phyloP scores from a whole-genome alignment of 768 basidiomycete genomes.

The Fomitopsis serialis region DNA sequence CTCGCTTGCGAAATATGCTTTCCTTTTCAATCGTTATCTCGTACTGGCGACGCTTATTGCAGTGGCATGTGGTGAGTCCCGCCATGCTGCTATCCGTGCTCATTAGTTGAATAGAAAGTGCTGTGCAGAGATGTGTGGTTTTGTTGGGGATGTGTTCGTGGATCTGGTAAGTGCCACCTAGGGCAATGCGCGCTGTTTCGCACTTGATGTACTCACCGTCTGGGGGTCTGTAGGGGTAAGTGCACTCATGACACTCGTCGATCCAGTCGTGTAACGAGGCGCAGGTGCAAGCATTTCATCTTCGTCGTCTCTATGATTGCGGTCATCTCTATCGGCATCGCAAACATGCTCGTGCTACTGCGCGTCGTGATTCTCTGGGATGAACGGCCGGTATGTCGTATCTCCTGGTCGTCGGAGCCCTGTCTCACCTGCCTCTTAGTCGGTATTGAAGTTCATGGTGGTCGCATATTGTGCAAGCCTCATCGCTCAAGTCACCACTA shows the following conservation, averaged over 20 bases:
- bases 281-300: slow-evolving; percentile 27
- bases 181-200: neutral
- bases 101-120: neutral
- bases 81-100: neutral
- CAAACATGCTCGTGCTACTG: slow-evolving; percentile 28
- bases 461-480: slow-evolving; percentile 25
- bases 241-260: neutral
- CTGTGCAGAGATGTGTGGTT: slow-evolving; percentile 20
- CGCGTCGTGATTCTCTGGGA: slow-evolving; percentile 33
- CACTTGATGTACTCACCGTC: neutral
- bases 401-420: neutral
- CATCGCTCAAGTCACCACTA: slow-evolving; percentile 16
- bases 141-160: slow-evolving; percentile 8
- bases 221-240: slow-evolving; percentile 1
- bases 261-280: neutral
- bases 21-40: slow-evolving; percentile 35
- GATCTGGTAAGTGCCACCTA: slow-evolving; percentile 8
- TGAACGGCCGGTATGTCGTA: slow-evolving; percentile 20
- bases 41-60: slow-evolving; percentile 23
- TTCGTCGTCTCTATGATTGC: slow-evolving; percentile 18
- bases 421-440: slow-evolving; percentile 1
- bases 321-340: slow-evolving; percentile 24
- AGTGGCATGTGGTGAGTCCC: slow-evolving; percentile 22
- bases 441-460: slow-evolving; percentile 19
- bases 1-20: slow-evolving; percentile 33